These are phyloP conservation scores for Raffaelea albimanens DNA, from an alignment of 2,329 filamentous ascomycete species.

Conservation along the genomic window DNA sequence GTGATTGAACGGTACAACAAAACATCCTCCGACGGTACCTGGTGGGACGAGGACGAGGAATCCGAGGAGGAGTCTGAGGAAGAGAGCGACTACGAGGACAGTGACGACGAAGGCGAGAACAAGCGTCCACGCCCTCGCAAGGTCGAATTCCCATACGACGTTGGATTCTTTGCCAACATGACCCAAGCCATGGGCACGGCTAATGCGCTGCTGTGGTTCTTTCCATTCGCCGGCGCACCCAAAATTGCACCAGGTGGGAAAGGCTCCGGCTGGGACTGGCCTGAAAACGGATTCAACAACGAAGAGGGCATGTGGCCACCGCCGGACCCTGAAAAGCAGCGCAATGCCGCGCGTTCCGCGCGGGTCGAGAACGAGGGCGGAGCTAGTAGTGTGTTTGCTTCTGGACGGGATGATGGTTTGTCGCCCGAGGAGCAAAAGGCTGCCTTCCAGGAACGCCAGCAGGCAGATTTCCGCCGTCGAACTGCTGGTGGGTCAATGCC, in stretches of 20 bases:
- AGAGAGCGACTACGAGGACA: conserved; percentile 8
- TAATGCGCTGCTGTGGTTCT: conserved; percentile 59
- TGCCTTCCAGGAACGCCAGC: conserved; percentile 41
- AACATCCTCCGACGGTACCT: conserved; percentile 28
- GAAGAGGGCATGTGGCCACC: conserved; percentile 52
- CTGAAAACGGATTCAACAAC: conserved; percentile 71
- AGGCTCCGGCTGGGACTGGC: conserved; percentile 50
- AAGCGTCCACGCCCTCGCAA: conserved; percentile 31
- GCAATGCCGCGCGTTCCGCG: conserved; percentile 22
- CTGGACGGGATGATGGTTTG: background rate
- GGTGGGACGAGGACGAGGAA: conserved; percentile 25
- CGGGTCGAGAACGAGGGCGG: no score
- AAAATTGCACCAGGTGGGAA: conserved; percentile 23
- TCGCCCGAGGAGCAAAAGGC: conserved; percentile 35
- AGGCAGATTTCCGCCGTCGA: conserved; percentile 32
- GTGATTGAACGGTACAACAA: conserved; percentile 35
- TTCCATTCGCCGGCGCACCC: conserved; percentile 52
- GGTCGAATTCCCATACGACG: conserved; percentile 75
- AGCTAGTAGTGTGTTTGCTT: no score
- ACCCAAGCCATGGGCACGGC: conserved; percentile 63
- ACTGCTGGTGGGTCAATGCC: background rate
- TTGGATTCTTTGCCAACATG: conserved; percentile 67
- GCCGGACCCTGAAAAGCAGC: conserved; percentile 50
- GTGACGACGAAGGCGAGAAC: conserved; percentile 20
- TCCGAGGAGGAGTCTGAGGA: conserved; percentile 21